Evolutionary conservation across 2,329 filamentous ascomycete genomes (phyloP), one percentile per base, ranked within the genome.

Genomic region (Fusarium pseudoanthophilum): DNA sequence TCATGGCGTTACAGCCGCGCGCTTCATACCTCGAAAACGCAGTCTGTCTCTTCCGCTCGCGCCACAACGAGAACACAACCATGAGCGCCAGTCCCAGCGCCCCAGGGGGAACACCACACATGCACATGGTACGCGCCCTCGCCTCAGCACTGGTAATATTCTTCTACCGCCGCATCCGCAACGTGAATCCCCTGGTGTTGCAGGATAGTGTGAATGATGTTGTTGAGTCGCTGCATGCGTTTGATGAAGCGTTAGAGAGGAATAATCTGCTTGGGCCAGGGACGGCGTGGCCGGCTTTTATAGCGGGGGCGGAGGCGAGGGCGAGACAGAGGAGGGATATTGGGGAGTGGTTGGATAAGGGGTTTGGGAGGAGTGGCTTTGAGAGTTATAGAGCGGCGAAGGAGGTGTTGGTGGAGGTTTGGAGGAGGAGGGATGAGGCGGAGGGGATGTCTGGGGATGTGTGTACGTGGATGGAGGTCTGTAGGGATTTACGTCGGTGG

Each of bases 381-480:
- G 69, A 71, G 62, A 75, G 74, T 24, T 76, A 76, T 26, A 64
- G 65, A 15, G 67, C 61, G 5, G 68, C 68, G 1, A 69, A 65
- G 16, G 73, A 76, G 11, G 66, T 76, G 37, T 24, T 76, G 36
- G 42, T 49, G 0, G 74, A 76, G 49, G 69, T 76, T 48, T 76
- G 74, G 74, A 71, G 62, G 55, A 59, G 73, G n/a, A 55, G 74
- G n/a, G 73, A 76, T 56, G 63, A 65, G 26, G 66, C 60, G 1
- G 73, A 68, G 26, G 64, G 69, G 13, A 58, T 51, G 58, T 60
- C 49, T 39, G 64, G 52, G 11, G 71, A 75, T 39, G 59, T 64
- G 5, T 74, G 66, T 32, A 76, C 74, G n/a, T 76, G 74, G 74
- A 72, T 76, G 66, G 73, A 76, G n/a, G 72, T 76, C 5, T 76